These are phyloP conservation scores for Saccharomyces hybrid DNA, from an alignment of 1,139 yeast species.

Conservation along the genomic window DNA sequence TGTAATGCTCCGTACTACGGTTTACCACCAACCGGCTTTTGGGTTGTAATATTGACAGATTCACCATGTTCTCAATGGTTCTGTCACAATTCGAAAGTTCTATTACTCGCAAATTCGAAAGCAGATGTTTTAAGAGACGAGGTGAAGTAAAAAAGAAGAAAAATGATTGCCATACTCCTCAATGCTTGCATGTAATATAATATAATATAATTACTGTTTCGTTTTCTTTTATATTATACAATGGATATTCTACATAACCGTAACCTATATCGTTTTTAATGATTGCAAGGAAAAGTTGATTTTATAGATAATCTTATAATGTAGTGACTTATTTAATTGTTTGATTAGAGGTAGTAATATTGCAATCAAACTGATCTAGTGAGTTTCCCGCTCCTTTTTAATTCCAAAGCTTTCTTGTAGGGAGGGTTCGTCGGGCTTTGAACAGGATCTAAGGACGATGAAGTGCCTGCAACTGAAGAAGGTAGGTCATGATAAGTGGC, in stretches of 20 bases:
- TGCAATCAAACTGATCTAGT: constrained; percentile 18
- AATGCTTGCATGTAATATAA: neutral
- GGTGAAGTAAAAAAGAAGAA: constrained; percentile 22
- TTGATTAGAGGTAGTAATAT: neutral
- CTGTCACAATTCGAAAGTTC: constrained; percentile 93
- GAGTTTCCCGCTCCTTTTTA: constrained; percentile 61
- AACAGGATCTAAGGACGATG: constrained; percentile 65
- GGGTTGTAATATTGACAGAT: constrained; percentile 99
- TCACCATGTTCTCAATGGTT: constrained; percentile 95
- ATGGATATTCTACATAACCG: neutral
- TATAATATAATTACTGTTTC: neutral
- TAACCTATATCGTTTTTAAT: neutral
- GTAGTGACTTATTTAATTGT: neutral
- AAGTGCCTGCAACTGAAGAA: neutral
- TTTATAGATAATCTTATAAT: neutral
- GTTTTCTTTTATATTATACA: neutral
- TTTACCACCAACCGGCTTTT: constrained; percentile 98
- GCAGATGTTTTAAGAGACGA: constrained; percentile 54
- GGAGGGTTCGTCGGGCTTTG: constrained; percentile 97
- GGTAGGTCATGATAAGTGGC: constrained; percentile 62
- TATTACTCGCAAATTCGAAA: constrained; percentile 96
- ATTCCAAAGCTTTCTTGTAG: constrained; percentile 80
- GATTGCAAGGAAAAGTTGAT: neutral
- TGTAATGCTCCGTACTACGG: constrained; percentile 97
- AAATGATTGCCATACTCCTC: neutral